phyloP scores from a whole-genome alignment of 306 rosid genomes.

The Castanea sativa region DNA sequence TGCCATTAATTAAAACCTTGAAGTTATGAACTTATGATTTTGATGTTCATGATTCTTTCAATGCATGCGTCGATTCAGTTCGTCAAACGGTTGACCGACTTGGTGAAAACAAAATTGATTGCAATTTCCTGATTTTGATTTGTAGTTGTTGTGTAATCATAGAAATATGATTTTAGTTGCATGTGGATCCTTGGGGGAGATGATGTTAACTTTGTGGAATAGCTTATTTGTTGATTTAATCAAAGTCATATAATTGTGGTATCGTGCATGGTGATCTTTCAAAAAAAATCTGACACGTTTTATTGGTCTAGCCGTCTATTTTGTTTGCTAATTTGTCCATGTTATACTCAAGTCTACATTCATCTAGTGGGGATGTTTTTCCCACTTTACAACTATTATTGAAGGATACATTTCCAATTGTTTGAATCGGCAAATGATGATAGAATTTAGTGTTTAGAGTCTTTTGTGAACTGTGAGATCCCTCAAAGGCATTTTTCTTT shows the following conservation, averaged over 20 bases:
- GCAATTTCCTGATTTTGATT: no score
- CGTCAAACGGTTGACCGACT: no score
- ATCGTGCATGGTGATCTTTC: not conserved
- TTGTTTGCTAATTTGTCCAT: constrained; percentile 19
- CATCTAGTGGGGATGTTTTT: not conserved
- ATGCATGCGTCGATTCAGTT: no score
- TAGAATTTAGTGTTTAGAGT: not conserved
- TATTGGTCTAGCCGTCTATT: constrained; percentile 22
- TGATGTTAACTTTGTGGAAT: no score
- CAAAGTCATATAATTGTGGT: not conserved
- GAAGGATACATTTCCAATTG: not conserved
- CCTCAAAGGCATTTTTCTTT: not conserved
- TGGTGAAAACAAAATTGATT: no score
- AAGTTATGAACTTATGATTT: no score
- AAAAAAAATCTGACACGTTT: not conserved
- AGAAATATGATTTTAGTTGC: no score
- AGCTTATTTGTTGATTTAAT: no score
- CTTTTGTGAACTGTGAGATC: not conserved
- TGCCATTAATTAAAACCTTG: no score
- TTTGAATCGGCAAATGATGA: not conserved
- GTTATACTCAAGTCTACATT: not conserved
- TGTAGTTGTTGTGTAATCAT: no score
- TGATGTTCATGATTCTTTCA: no score
- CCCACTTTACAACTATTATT: constrained; percentile 4
- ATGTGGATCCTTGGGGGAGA: no score